Percentiles rank a stretch among this genome's conserved stretches.
These are phyloP conservation scores for Herpetospermum pedunculosum DNA, from an alignment of 306 rosid species.

Conservation along the genomic window DNA sequence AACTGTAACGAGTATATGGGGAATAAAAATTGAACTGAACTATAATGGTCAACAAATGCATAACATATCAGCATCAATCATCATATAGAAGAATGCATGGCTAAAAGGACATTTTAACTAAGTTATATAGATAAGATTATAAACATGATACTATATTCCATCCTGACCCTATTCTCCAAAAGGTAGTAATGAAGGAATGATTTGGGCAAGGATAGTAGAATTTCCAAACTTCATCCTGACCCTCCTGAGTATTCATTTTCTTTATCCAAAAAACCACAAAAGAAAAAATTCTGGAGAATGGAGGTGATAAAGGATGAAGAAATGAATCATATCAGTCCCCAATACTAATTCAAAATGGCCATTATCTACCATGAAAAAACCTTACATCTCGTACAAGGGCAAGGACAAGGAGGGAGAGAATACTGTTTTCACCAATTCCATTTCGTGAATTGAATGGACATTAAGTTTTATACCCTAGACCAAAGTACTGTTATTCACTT, in stretches of 20 bases:
- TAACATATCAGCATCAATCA: neutral
- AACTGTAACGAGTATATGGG: neutral
- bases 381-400: neutral
- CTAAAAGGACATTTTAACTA: neutral
- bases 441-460: neutral
- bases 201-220: neutral
- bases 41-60: neutral
- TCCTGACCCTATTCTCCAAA: neutral
- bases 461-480: neutral
- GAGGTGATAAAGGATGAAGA: neutral
- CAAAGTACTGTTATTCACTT: neutral
- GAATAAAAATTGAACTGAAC: neutral
- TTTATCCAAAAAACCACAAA: neutral
- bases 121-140: neutral
- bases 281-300: neutral
- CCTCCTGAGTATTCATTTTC: neutral
- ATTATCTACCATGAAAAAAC: neutral
- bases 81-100: neutral
- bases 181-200: neutral
- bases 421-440: neutral
- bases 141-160: neutral
- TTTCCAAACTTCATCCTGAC: neutral
- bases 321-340: neutral
- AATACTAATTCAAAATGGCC: neutral
- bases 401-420: neutral